Conservation (phyloP, 345 rosid species). For the Populus deltoides region DNA sequence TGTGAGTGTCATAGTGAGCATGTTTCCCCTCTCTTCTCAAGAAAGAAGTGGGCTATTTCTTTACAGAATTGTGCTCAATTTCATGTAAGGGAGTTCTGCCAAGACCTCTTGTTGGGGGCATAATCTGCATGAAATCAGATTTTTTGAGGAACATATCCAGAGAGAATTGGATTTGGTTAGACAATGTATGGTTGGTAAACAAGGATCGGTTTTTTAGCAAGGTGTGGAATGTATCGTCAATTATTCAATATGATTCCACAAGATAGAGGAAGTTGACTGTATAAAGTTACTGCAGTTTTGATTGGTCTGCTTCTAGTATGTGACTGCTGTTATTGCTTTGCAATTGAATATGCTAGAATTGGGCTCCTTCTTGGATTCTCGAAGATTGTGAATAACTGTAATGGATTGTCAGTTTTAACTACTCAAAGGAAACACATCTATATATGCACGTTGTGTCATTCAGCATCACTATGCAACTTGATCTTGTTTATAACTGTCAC, state of each 20-base stretch:
- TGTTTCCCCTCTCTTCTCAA: neutral
- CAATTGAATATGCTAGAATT: neutral
- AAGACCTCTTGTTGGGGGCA: neutral
- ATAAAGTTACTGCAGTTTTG: neutral
- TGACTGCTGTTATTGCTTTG: neutral
- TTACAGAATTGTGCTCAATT: neutral
- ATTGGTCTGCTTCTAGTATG: neutral
- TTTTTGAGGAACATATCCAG: neutral
- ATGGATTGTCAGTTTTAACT: neutral
- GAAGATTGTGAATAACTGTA: neutral
- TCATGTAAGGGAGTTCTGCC: neutral
- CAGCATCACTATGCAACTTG: neutral
- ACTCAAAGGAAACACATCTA: neutral
- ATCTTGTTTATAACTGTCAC: neutral
- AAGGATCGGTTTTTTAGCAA: neutral
- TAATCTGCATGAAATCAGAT: neutral
- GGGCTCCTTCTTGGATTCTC: neutral
- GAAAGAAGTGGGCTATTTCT: neutral
- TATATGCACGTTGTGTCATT: neutral
- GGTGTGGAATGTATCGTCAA: neutral
- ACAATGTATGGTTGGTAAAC: neutral
- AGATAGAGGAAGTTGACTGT: too few relatives aligned
- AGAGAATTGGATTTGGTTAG: conserved; percentile 1
- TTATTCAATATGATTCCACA: neutral
- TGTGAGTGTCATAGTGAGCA: neutral